These are phyloP conservation scores for Solanum chmielewskii DNA, from an alignment of 257 asterid genomes.

Conservation along the genomic window DNA sequence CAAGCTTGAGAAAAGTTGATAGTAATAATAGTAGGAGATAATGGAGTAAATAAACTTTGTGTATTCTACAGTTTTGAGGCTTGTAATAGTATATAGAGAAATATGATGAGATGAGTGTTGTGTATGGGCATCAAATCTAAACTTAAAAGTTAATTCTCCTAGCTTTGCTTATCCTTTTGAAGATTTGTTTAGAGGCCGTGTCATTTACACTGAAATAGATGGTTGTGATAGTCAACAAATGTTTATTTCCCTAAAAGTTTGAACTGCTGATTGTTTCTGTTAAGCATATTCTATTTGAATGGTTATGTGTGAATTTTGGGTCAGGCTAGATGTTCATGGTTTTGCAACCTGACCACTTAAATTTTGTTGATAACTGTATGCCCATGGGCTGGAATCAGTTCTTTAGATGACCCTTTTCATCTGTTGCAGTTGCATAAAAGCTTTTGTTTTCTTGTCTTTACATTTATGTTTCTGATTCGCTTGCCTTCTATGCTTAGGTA, in stretches of 20 bases:
- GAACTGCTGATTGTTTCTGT: not conserved
- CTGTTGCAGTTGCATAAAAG: not conserved
- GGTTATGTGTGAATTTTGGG: not conserved
- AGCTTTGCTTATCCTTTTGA: not conserved
- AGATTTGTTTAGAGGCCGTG: not conserved
- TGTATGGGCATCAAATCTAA: not conserved
- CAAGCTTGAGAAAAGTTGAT: not conserved
- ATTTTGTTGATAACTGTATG: not conserved
- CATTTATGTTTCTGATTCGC: not conserved
- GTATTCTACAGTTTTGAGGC: not conserved
- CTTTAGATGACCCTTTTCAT: not conserved
- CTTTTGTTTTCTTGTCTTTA: not conserved
- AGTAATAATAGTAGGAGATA: not conserved
- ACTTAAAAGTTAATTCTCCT: not conserved
- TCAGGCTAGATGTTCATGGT: not conserved
- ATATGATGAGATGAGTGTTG: not conserved
- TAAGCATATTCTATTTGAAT: not conserved
- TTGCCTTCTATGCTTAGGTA: conserved; percentile 15
- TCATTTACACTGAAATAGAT: not conserved
- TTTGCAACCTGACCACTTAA: not conserved
- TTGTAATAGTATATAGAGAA: not conserved
- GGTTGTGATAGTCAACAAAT: not conserved
- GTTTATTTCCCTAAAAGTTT: not conserved
- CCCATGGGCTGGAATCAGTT: not conserved
- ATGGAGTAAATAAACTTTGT: not conserved